Conservation (phyloP, 2,329 filamentous ascomycete genomes). For the Exophiala xenobiotica region DNA sequence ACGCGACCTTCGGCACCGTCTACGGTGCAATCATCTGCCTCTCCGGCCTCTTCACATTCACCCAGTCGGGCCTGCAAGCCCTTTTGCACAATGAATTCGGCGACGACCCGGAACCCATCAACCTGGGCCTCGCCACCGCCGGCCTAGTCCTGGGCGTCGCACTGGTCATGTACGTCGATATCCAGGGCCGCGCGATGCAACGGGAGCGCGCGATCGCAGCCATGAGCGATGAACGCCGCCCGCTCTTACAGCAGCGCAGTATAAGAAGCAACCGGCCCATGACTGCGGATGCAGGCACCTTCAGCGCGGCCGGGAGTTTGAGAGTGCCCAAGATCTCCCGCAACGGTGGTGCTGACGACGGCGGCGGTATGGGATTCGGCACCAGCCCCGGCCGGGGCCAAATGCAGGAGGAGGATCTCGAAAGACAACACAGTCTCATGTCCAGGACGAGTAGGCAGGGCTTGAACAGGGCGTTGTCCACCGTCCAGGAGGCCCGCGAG, state of each 20-base stretch:
- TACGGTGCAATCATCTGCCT: slow-evolving; percentile 88
- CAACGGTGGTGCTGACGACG: too few relatives aligned
- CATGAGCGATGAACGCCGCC: slow-evolving; percentile 1
- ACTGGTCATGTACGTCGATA: slow-evolving; percentile 67
- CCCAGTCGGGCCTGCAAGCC: slow-evolving; percentile 75
- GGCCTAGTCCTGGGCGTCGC: slow-evolving; percentile 64
- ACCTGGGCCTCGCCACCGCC: slow-evolving; percentile 62
- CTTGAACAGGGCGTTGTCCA: neutral
- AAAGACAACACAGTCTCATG: neutral
- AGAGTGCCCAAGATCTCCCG: too few relatives aligned
- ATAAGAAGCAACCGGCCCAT: neutral
- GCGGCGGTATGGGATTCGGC: too few relatives aligned
- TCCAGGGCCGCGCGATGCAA: slow-evolving; percentile 42
- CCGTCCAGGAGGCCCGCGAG: neutral
- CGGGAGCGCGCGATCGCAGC: slow-evolving; percentile 13
- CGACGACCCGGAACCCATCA: slow-evolving; percentile 75
- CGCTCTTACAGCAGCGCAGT: neutral
- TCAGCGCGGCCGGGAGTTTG: too few relatives aligned
- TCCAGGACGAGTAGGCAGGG: neutral
- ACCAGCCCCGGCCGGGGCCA: too few relatives aligned
- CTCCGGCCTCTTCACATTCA: slow-evolving; percentile 79
- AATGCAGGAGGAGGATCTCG: too few relatives aligned
- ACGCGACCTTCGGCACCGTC: slow-evolving; percentile 85
- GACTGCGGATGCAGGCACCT: too few relatives aligned
- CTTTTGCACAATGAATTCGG: slow-evolving; percentile 70